Conservation (phyloP, 2,329 filamentous ascomycete species). For the Aspergillus piperis region DNA sequence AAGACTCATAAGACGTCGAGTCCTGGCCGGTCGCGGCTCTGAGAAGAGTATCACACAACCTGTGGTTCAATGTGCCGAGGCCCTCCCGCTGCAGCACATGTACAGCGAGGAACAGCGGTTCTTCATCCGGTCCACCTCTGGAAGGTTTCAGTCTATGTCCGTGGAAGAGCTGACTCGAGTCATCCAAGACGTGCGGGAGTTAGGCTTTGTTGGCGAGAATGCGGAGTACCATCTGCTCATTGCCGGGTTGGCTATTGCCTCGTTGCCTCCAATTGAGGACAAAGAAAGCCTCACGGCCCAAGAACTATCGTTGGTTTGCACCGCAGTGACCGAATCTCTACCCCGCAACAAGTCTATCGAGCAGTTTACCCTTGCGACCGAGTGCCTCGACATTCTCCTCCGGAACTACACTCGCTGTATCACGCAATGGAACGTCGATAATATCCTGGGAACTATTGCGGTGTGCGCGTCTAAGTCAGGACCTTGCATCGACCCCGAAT, state of each 20-base stretch:
- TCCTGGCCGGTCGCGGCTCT: slow-evolving; percentile 33
- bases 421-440: slow-evolving; percentile 50
- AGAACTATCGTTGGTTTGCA: slow-evolving; percentile 41
- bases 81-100: slow-evolving; percentile 38
- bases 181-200: slow-evolving; percentile 33
- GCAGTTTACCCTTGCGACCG: slow-evolving; percentile 43
- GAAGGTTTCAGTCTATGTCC: slow-evolving; percentile 37
- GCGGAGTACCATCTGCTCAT: slow-evolving; percentile 38
- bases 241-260: slow-evolving; percentile 37
- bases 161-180: slow-evolving; percentile 31
- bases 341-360: slow-evolving; percentile 35
- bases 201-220: slow-evolving; percentile 33
- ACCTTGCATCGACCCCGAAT: slow-evolving; percentile 34
- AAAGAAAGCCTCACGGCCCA: slow-evolving; percentile 39
- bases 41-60: slow-evolving; percentile 31
- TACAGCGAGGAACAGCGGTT: slow-evolving; percentile 42
- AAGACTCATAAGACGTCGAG: slow-evolving; percentile 36
- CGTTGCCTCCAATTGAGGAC: slow-evolving; percentile 38
- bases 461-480: slow-evolving; percentile 38
- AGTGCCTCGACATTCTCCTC: slow-evolving; percentile 43
- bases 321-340: slow-evolving; percentile 35
- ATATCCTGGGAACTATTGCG: slow-evolving; percentile 41
- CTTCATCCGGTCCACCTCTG: slow-evolving; percentile 38
- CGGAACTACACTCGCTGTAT: slow-evolving; percentile 44
- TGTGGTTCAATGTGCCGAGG: slow-evolving; percentile 36